phyloP scores from a whole-genome alignment of 768 basidiomycete genomes.

The Lentinus brumalis region DNA sequence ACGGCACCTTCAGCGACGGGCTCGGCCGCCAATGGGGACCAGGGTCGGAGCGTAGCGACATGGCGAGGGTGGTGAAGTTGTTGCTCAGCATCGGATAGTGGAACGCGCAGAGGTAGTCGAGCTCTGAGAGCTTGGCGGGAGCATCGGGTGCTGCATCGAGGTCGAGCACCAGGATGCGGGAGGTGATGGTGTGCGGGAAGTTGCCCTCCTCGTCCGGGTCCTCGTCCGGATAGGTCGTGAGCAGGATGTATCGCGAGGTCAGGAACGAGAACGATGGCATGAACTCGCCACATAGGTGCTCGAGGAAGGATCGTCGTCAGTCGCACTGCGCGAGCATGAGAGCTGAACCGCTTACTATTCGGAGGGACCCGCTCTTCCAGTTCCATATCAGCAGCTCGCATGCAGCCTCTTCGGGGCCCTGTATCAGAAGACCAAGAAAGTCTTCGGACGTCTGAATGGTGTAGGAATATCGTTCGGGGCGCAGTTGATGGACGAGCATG shows the following conservation, averaged over 20 bases:
- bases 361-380: conserved; percentile 57
- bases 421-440: conserved; percentile 51
- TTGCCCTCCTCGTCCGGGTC: conserved; percentile 24
- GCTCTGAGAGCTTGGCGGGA: conserved; percentile 31
- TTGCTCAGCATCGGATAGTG: conserved; percentile 41
- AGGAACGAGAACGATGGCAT: conserved; percentile 31
- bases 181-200: conserved; percentile 17
- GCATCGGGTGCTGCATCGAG: conserved; percentile 36
- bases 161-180: conserved; percentile 43
- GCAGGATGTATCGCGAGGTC: conserved; percentile 25
- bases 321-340: background rate
- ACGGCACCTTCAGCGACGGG: conserved; percentile 43
- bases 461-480: conserved; percentile 32
- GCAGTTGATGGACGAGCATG: conserved; percentile 27
- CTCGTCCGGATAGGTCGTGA: conserved; percentile 22
- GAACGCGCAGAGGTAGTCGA: conserved; percentile 42
- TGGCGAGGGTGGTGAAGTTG: conserved; percentile 30
- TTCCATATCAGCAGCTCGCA: conserved; percentile 64
- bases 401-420: conserved; percentile 32
- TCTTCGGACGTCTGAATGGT: conserved; percentile 59
- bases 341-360: conserved; percentile 44
- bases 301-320: conserved; percentile 7
- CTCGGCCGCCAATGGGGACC: conserved; percentile 47
- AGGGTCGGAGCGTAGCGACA: conserved; percentile 57
- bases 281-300: conserved; percentile 10